These are phyloP conservation scores for Fraxinus sp. DNA, from an alignment of 305 asterid genomes.

Conservation along the genomic window DNA sequence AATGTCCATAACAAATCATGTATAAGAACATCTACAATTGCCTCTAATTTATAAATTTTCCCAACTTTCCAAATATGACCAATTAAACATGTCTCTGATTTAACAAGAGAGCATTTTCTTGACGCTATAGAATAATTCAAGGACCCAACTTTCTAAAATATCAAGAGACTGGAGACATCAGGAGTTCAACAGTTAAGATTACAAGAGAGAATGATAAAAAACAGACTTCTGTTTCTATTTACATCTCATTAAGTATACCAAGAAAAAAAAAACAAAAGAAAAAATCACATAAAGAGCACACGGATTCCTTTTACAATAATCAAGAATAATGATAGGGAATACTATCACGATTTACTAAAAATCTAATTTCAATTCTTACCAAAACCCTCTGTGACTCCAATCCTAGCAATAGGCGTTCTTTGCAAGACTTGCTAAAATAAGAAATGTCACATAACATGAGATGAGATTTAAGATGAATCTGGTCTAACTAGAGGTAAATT, in stretches of 20 bases:
- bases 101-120: conserved; percentile 52
- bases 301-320: neutral
- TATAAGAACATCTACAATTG: conserved; percentile 83
- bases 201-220: neutral
- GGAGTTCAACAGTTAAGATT: conserved; percentile 25
- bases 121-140: conserved; percentile 50
- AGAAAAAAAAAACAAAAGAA: neutral
- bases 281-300: neutral
- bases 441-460: neutral
- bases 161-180: conserved; percentile 62
- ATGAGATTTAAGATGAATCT: neutral
- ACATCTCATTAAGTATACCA: neutral
- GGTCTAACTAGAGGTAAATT: neutral
- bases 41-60: conserved; percentile 79
- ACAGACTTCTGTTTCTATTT: neutral
- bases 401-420: neutral
- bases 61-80: conserved; percentile 74
- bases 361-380: neutral
- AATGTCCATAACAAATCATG: conserved; percentile 83
- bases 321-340: neutral
- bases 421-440: neutral
- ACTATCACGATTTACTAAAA: too few species aligned
- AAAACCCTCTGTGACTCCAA: neutral
- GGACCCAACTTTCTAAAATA: conserved; percentile 80
- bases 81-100: conserved; percentile 44